Evolutionary conservation across 306 rosid genomes (phyloP).

Genomic region (Quercus ilex): DNA sequence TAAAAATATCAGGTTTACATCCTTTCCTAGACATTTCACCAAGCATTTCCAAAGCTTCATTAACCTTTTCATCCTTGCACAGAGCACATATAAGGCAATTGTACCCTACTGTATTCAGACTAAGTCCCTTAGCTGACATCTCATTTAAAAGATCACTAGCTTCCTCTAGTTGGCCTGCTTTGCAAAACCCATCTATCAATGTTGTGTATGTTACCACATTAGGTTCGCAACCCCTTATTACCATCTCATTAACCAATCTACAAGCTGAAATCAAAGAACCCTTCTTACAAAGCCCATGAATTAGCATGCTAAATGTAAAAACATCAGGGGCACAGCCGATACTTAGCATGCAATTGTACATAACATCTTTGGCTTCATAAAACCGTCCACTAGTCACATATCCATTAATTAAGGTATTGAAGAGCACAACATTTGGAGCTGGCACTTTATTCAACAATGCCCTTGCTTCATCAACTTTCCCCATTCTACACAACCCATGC

Average conservation of each 20-base stretch:
- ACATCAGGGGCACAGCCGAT: conserved; percentile 66
- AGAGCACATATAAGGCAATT: conserved; percentile 68
- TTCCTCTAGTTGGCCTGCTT: conserved; percentile 58
- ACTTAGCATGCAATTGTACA: conserved; percentile 46
- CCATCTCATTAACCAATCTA: conserved; percentile 63
- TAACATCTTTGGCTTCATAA: conserved; percentile 65
- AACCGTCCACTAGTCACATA: conserved; percentile 61
- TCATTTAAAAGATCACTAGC: conserved; percentile 54
- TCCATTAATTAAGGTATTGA: conserved; percentile 77
- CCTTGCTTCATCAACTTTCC: conserved; percentile 79
- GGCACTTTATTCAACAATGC: conserved; percentile 57
- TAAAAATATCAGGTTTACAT: conserved; percentile 78
- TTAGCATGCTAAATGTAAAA: conserved; percentile 73
- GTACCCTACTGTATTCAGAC: conserved; percentile 70
- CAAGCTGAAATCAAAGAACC: conserved; percentile 64
- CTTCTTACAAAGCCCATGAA: conserved; percentile 74
- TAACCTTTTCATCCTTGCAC: conserved; percentile 56
- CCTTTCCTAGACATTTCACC: conserved; percentile 64
- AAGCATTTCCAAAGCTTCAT: conserved; percentile 56
- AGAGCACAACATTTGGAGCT: conserved; percentile 50
- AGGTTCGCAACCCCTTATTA: conserved; percentile 59
- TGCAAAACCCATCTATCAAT: conserved; percentile 72
- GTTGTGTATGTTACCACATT: conserved; percentile 76
- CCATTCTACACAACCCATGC: conserved; percentile 65
- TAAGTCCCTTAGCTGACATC: conserved; percentile 66